Percentiles rank a stretch among this genome's conserved stretches.
These are phyloP conservation scores for Amylocystis lapponica DNA, from an alignment of 768 basidiomycete genomes.

Conservation along the genomic window DNA sequence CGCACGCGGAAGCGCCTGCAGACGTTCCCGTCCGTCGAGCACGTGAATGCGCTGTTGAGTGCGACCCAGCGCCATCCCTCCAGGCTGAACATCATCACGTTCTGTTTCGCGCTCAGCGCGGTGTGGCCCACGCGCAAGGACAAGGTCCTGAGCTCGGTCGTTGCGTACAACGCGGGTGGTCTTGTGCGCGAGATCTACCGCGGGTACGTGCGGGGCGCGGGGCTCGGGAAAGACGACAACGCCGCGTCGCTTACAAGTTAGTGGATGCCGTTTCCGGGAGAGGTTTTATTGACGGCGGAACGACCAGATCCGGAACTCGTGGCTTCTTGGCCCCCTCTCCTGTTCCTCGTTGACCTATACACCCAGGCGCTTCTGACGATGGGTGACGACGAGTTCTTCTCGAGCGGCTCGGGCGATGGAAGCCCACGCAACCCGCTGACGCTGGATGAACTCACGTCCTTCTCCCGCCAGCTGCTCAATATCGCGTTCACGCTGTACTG, in stretches of 20 bases:
- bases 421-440: constrained; percentile 67
- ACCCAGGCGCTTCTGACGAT: constrained; percentile 81
- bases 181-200: constrained; percentile 75
- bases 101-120: constrained; percentile 51
- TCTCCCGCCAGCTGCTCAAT: constrained; percentile 77
- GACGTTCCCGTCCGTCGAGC: constrained; percentile 45
- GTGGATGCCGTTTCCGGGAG: constrained; percentile 11
- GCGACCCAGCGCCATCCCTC: constrained; percentile 34
- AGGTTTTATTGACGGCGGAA: constrained; percentile 3
- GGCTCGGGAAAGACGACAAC: constrained; percentile 55
- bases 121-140: constrained; percentile 59
- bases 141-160: constrained; percentile 48
- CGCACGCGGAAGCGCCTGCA: constrained; percentile 60
- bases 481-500: constrained; percentile 79
- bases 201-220: constrained; percentile 51
- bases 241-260: constrained; percentile 33
- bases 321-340: constrained; percentile 56
- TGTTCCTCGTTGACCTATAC: constrained; percentile 80
- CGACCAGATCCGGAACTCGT: constrained; percentile 39
- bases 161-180: constrained; percentile 48
- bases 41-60: constrained; percentile 50
- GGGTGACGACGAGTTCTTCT: constrained; percentile 97
- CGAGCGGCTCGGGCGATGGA: constrained; percentile 26
- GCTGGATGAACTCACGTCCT: constrained; percentile 71
- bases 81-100: constrained; percentile 45